Conservation (phyloP, 2,329 filamentous ascomycete genomes). For the Curvularia verruculosa region DNA sequence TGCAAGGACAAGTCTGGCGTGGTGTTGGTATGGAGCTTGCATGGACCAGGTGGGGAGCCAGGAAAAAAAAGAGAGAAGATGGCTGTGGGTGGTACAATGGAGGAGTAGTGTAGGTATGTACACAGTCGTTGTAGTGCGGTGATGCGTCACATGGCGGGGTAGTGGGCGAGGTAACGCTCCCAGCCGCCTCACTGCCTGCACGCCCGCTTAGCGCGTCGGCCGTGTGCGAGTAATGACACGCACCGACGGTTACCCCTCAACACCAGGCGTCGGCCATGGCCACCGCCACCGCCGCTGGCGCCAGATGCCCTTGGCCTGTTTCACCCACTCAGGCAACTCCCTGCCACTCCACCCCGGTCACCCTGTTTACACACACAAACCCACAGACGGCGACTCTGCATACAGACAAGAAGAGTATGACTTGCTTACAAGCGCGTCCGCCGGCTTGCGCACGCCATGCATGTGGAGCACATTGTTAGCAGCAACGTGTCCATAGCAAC, state of each 20-base stretch:
- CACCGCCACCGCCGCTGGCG: constrained; percentile 32
- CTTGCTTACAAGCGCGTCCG: not conserved
- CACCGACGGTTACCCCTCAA: constrained; percentile 31
- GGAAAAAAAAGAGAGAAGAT: not conserved
- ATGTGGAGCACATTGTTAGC: constrained; percentile 7
- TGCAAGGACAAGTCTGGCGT: not conserved
- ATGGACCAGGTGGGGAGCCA: not conserved
- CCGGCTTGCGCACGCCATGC: not conserved
- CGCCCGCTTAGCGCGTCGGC: constrained; percentile 2
- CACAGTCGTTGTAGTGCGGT: not conserved
- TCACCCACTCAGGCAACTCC: constrained; percentile 22
- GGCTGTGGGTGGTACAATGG: too few species aligned
- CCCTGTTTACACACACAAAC: not conserved
- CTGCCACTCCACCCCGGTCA: not conserved
- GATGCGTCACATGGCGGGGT: constrained; percentile 1
- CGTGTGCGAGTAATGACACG: constrained; percentile 11
- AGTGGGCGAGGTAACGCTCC: not conserved
- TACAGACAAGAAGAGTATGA: not conserved
- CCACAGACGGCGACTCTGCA: not conserved
- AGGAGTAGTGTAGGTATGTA: not conserved
- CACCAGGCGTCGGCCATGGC: constrained; percentile 35
- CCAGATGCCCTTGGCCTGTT: constrained; percentile 27
- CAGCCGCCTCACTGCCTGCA: not conserved
- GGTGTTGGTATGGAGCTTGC: not conserved
- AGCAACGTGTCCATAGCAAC: constrained; percentile 13